A percentile compares a stretch with the other conserved stretches of the same genome.
phyloP scores from a whole-genome alignment of 495 filamentous ascomycete genomes.

The Xylaria cubensis region DNA sequence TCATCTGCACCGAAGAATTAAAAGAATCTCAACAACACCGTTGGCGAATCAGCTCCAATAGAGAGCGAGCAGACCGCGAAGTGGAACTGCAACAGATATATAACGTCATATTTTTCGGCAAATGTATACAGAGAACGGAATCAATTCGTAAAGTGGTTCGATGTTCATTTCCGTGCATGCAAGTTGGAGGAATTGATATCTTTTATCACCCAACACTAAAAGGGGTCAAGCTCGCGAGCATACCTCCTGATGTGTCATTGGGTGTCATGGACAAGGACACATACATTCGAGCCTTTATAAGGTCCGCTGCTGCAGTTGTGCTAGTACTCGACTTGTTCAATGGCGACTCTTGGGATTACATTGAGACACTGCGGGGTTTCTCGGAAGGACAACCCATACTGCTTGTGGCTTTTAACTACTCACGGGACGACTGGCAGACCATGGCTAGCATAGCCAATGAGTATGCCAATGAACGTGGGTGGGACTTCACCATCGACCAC shows the following conservation, averaged over 20 bases:
- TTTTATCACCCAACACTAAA: neutral
- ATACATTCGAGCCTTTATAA: neutral
- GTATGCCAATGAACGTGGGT: neutral
- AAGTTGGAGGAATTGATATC: neutral
- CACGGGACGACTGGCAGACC: neutral
- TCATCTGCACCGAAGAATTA: neutral
- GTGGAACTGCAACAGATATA: neutral
- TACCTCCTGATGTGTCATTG: neutral
- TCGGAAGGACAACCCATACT: neutral
- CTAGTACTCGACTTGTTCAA: neutral
- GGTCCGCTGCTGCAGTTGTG: neutral
- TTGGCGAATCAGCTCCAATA: neutral
- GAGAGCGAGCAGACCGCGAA: neutral
- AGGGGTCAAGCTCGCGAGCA: neutral
- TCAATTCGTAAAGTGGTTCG: neutral
- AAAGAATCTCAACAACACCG: neutral
- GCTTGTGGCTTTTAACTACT: neutral
- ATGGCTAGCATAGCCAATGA: neutral
- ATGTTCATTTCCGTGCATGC: neutral
- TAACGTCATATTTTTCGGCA: constrained; percentile 1
- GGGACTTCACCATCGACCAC: neutral
- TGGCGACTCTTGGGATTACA: neutral
- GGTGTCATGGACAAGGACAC: neutral
- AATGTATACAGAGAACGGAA: neutral
- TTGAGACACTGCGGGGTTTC: neutral